Evolutionary conservation across 2,329 filamentous ascomycete species (phyloP).

Genomic region (Aspergillus pseudoterreus): DNA sequence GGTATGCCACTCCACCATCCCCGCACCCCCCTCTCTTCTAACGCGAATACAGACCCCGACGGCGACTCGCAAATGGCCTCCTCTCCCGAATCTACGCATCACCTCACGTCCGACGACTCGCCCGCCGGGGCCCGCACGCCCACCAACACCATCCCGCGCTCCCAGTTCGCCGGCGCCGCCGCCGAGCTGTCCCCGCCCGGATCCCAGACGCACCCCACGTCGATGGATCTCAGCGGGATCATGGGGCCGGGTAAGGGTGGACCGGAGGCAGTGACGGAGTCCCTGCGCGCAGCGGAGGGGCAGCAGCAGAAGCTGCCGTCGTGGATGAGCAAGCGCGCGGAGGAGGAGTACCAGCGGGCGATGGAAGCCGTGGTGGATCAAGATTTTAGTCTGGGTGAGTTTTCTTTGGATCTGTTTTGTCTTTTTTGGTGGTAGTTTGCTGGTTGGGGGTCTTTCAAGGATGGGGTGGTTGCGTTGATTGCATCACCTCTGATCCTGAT

Average conservation of each 20-base stretch:
- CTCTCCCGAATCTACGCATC: slow-evolving; percentile 35
- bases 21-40: slow-evolving; percentile 3
- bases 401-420: too few relatives aligned
- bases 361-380: slow-evolving; percentile 50
- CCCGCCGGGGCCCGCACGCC: slow-evolving; percentile 42
- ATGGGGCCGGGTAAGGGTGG: background rate
- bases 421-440: background rate
- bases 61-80: slow-evolving; percentile 57
- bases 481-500: too few relatives aligned
- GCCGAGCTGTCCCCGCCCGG: slow-evolving; percentile 55
- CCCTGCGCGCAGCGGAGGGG: slow-evolving; percentile 4
- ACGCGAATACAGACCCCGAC: slow-evolving; percentile 44
- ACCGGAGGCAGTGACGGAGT: background rate
- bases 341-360: slow-evolving; percentile 53
- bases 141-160: slow-evolving; percentile 27
- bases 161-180: slow-evolving; percentile 19
- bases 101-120: slow-evolving; percentile 35
- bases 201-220: slow-evolving; percentile 38
- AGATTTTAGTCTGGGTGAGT: slow-evolving; percentile 48
- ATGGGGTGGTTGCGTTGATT: background rate
- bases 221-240: slow-evolving; percentile 2
- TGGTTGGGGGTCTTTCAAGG: background rate
- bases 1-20: background rate
- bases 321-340: slow-evolving; percentile 56
- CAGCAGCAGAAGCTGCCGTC: slow-evolving; percentile 38